Evolutionary conservation across 2,329 filamentous ascomycete species (phyloP).

Genomic region (Ilyonectria robusta): DNA sequence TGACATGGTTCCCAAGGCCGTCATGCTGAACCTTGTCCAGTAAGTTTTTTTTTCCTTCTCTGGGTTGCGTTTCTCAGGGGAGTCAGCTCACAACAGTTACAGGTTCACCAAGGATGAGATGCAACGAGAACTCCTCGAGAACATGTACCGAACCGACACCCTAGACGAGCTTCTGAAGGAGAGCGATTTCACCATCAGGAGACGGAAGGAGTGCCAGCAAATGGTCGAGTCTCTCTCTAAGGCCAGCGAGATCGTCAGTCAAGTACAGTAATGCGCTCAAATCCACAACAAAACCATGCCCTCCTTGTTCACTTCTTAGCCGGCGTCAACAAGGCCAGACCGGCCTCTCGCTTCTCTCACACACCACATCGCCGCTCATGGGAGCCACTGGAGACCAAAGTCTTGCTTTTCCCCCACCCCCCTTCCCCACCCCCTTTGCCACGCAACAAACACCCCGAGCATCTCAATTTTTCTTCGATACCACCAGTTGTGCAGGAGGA

Average conservation of each 20-base stretch:
- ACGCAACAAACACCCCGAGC: constrained; percentile 30
- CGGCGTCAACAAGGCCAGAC: constrained; percentile 30
- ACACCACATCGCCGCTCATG: constrained; percentile 25
- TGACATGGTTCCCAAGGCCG: constrained; percentile 99
- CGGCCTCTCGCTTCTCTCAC: constrained; percentile 27
- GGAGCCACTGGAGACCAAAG: constrained; percentile 18
- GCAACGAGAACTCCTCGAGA: constrained; percentile 96
- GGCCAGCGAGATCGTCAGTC: constrained; percentile 96
- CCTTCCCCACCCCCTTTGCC: constrained; percentile 11
- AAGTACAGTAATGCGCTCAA: constrained; percentile 68
- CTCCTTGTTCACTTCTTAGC: constrained; percentile 32
- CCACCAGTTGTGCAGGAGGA: constrained; percentile 50
- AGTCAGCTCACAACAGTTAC: constrained; percentile 39
- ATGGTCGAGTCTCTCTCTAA: constrained; percentile 96
- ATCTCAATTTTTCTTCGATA: constrained; percentile 54
- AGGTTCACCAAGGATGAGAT: constrained; percentile 98
- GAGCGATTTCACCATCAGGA: constrained; percentile 94
- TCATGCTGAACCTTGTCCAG: constrained; percentile 97
- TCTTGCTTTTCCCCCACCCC: not conserved
- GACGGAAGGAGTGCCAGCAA: constrained; percentile 98
- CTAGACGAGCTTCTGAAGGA: constrained; percentile 97
- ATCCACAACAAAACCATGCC: constrained; percentile 6
- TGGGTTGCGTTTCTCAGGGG: not conserved
- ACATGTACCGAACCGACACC: constrained; percentile 94
- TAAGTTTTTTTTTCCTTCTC: constrained; percentile 65